Conservation (phyloP, 2,329 filamentous ascomycete species). For the Ophiobolus disseminans region DNA sequence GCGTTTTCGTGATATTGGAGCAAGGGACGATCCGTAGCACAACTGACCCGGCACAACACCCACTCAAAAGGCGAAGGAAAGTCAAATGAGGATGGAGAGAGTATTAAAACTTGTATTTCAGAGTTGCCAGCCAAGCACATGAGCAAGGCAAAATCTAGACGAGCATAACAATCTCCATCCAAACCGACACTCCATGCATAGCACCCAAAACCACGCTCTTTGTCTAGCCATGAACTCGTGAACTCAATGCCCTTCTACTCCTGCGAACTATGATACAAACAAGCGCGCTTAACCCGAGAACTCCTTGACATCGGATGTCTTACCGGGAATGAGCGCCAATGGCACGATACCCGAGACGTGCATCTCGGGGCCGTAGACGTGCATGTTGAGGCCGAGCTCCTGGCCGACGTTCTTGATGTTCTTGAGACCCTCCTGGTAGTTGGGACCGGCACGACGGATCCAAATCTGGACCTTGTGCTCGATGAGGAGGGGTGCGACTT, state of each 20-base stretch:
- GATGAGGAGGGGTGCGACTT: constrained; percentile 81
- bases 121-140: constrained; percentile 11
- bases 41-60: background rate
- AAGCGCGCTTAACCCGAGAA: constrained; percentile 58
- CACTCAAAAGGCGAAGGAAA: background rate
- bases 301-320: constrained; percentile 67
- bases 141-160: constrained; percentile 17
- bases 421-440: constrained; percentile 99
- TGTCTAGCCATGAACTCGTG: constrained; percentile 42
- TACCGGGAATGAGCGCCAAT: constrained; percentile 74
- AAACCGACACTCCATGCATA: constrained; percentile 25
- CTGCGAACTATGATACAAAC: constrained; percentile 39
- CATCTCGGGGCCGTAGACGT: constrained; percentile 82
- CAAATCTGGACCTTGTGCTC: constrained; percentile 99
- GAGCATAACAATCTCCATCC: constrained; percentile 22
- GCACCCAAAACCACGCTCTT: constrained; percentile 31
- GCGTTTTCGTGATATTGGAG: too few relatives aligned
- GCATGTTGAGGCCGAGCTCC: constrained; percentile 95
- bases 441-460: constrained; percentile 89
- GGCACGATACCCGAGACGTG: constrained; percentile 96
- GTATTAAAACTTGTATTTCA: constrained; percentile 28
- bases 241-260: constrained; percentile 21
- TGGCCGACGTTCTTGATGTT: constrained; percentile 98
- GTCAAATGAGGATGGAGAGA: constrained; percentile 6
- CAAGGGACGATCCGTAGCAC: too few relatives aligned